Percentiles rank a stretch among this genome's conserved stretches.
These are phyloP conservation scores for Penicillium sp. DNA, from an alignment of 2,329 filamentous ascomycete species.

Conservation along the genomic window DNA sequence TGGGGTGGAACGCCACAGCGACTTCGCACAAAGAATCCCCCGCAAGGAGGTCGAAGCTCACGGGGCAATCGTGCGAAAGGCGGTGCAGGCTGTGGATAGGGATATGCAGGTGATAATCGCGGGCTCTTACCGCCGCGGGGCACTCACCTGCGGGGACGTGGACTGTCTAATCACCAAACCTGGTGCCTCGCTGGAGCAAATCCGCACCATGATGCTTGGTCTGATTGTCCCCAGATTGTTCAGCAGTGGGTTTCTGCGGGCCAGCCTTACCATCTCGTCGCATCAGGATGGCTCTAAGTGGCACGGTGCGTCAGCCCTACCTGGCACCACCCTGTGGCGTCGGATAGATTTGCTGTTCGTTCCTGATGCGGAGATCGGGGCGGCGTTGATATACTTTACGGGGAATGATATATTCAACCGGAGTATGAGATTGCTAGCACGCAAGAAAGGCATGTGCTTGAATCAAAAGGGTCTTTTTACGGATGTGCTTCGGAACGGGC, in stretches of 20 bases:
- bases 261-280: conserved; percentile 61
- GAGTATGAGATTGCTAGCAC: conserved; percentile 75
- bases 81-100: conserved; percentile 60
- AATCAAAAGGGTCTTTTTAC: conserved; percentile 80
- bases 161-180: conserved; percentile 78
- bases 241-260: conserved; percentile 64
- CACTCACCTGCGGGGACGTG: conserved; percentile 72
- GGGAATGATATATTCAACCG: conserved; percentile 94
- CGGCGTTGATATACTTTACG: conserved; percentile 90
- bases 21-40: conserved; percentile 76
- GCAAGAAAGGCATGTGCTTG: conserved; percentile 76
- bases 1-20: conserved; percentile 74
- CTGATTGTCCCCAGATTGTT: conserved; percentile 63
- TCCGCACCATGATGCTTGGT: conserved; percentile 62
- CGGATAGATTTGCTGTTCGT: conserved; percentile 84
- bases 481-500: conserved; percentile 62
- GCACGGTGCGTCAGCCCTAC: conserved; percentile 79
- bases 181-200: conserved; percentile 55
- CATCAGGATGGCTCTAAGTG: conserved; percentile 69
- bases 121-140: conserved; percentile 82
- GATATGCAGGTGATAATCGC: conserved; percentile 69
- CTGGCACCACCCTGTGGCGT: conserved; percentile 63
- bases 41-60: conserved; percentile 71
- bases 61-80: conserved; percentile 60
- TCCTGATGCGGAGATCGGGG: conserved; percentile 74